phyloP scores from a whole-genome alignment of 2,329 filamentous ascomycete genomes.

The Seiridium unicorne region DNA sequence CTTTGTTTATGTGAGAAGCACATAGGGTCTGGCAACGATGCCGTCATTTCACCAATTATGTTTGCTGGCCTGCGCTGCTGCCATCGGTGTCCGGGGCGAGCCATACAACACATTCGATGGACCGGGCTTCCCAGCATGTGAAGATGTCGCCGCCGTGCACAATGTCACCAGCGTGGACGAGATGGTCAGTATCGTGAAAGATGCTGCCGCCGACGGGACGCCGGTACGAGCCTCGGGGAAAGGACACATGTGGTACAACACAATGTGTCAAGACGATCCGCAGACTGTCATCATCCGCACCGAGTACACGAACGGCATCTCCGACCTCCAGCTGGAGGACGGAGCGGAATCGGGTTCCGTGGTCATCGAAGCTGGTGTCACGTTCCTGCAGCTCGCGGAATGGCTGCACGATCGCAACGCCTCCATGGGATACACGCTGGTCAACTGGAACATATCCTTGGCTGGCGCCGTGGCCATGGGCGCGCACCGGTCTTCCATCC shows the following conservation, averaged over 20 bases:
- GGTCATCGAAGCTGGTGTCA: constrained; percentile 49
- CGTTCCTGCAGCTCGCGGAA: constrained; percentile 49
- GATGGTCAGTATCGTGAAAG: constrained; percentile 38
- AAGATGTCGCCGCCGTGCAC: constrained; percentile 42
- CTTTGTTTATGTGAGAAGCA: background rate
- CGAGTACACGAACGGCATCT: constrained; percentile 42
- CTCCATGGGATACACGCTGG: constrained; percentile 47
- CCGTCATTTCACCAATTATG: constrained; percentile 9
- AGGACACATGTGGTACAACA: constrained; percentile 47
- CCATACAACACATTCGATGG: constrained; percentile 50
- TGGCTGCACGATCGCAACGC: constrained; percentile 45
- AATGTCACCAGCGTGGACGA: constrained; percentile 44
- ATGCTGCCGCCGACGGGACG: constrained; percentile 34
- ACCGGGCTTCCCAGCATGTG: constrained; percentile 43
- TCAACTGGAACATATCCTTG: constrained; percentile 54
- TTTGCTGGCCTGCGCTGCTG: background rate
- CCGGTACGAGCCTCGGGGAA: constrained; percentile 47
- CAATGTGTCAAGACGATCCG: constrained; percentile 48
- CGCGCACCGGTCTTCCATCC: constrained; percentile 45
- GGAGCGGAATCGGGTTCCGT: constrained; percentile 39
- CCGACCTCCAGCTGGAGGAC: constrained; percentile 37
- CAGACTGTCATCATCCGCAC: constrained; percentile 46
- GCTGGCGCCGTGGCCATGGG: constrained; percentile 52
- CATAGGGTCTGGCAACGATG: constrained; percentile 13
- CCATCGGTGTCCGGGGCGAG: background rate